Base-by-base conservation (phyloP, 257 asterid genomes). In the Handroanthus guayacan region DNA sequence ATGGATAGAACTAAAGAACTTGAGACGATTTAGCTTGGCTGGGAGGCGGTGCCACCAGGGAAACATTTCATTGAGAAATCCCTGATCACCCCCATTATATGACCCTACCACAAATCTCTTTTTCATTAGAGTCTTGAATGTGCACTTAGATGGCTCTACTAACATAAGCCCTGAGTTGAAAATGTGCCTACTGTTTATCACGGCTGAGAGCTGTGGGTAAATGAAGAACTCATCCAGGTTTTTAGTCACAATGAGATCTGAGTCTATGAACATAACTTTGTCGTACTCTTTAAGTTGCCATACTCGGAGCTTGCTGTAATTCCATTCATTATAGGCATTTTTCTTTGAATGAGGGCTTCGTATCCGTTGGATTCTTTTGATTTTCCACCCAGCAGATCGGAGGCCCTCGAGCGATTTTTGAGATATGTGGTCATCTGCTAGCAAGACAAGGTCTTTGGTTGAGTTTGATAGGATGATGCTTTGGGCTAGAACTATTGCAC, bases 21-120 rank as follows among this genome's bases (percentile, higher is more conserved):
- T 93, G 52, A 93, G 85, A 10, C 58, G 51, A 47, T 91, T 93
- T 10, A 79, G 51, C 69, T 69, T 82, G 0, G 68, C 69, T 0
- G 97, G 93, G 69, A 82, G 84, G 14, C 94, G 75, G 47, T 93
- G 98, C 97, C 98, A 93, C 97, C 96, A 91, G 1, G 87, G 67
- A 14, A 88, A 93, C 79, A 91, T 67, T 34, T 91, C 97, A 16
- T 93, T 93, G 36, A 93, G 79, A 57, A 88, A 89, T 0, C 96
- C 98, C 54, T 93, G 98, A 72, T 93, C 96, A 0, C 98, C 97
- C 0, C 95, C 95, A 5, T 91, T 93, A 60, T 89, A 93, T 0
- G 98, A 86, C n/a, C 48, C 77, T 18, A 87, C 84, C 48, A 64
- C 63, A 62, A 57, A 56, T 34, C 84, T 84, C 43, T 70, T 79